phyloP scores from a whole-genome alignment of 2,329 filamentous ascomycete species.

The Hypomyces rosellus region DNA sequence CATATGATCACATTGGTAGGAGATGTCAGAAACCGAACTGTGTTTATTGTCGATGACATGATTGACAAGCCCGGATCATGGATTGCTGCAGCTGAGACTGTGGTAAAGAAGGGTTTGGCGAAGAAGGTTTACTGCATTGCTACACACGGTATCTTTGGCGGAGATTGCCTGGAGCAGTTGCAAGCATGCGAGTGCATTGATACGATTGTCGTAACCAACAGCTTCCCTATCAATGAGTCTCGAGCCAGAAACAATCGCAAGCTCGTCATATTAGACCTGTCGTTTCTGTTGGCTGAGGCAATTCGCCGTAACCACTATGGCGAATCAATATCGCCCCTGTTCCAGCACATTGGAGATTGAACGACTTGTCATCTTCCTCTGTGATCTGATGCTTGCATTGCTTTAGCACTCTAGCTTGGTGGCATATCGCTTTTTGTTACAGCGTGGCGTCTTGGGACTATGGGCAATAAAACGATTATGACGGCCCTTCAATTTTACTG shows the following conservation, averaged over 20 bases:
- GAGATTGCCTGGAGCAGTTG: constrained; percentile 82
- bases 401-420: constrained; percentile 5
- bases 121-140: constrained; percentile 97
- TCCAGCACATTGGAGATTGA: constrained; percentile 59
- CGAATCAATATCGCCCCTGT: constrained; percentile 67
- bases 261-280: constrained; percentile 83
- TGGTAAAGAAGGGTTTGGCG: constrained; percentile 84
- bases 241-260: constrained; percentile 68
- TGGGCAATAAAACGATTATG: constrained; percentile 7
- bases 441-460: constrained; percentile 31
- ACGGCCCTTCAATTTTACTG: constrained; percentile 9
- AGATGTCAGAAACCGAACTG: constrained; percentile 79
- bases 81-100: constrained; percentile 95
- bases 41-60: constrained; percentile 97
- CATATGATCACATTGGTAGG: constrained; percentile 97
- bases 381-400: constrained; percentile 3
- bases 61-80: constrained; percentile 96
- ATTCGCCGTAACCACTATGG: constrained; percentile 96
- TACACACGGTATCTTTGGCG: constrained; percentile 90
- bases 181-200: constrained; percentile 91
- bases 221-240: constrained; percentile 80
- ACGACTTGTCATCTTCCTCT: constrained; percentile 1
- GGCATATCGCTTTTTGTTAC: constrained; percentile 14
- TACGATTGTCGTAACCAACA: constrained; percentile 91
- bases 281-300: constrained; percentile 80